These are phyloP conservation scores for Vanderwaltozyma verrucispora DNA, from an alignment of 805 yeast genomes.

Conservation along the genomic window DNA sequence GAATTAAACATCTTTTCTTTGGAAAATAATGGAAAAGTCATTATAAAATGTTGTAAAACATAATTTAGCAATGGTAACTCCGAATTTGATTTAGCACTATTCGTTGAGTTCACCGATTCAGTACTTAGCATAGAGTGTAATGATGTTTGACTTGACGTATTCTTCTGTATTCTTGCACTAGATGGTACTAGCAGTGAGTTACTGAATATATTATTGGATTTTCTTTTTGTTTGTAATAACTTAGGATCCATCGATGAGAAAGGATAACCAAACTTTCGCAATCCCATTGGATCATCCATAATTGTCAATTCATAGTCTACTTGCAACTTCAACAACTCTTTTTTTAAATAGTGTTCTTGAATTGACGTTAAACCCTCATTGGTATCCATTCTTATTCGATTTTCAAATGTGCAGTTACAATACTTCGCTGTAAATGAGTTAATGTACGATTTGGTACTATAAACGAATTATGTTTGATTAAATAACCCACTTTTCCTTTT, in stretches of 20 bases:
- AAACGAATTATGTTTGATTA: no score
- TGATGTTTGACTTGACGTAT: neutral
- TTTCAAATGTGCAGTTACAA: no score
- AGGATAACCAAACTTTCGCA: conserved; percentile 69
- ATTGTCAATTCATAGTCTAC: conserved; percentile 51
- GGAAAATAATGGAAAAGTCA: conserved; percentile 67
- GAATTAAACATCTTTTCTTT: conserved; percentile 32
- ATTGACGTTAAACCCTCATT: conserved; percentile 26
- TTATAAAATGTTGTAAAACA: conserved; percentile 51
- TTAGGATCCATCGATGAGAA: conserved; percentile 43
- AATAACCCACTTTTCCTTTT: no score
- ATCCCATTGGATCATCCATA: conserved; percentile 49
- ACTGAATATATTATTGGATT: neutral
- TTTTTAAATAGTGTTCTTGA: conserved; percentile 81
- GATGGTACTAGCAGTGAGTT: neutral
- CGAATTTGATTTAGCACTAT: conserved; percentile 5
- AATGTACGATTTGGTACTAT: no score
- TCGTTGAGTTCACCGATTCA: no score
- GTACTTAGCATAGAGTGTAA: neutral
- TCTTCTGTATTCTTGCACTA: neutral
- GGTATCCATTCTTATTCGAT: neutral
- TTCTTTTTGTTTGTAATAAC: neutral
- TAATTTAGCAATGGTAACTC: conserved; percentile 60
- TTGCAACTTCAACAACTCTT: conserved; percentile 59
- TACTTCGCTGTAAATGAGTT: no score